A percentile compares a stretch with the other conserved stretches of the same genome.
phyloP scores from a whole-genome alignment of 495 filamentous ascomycete genomes.

The Oidiodendron maius region DNA sequence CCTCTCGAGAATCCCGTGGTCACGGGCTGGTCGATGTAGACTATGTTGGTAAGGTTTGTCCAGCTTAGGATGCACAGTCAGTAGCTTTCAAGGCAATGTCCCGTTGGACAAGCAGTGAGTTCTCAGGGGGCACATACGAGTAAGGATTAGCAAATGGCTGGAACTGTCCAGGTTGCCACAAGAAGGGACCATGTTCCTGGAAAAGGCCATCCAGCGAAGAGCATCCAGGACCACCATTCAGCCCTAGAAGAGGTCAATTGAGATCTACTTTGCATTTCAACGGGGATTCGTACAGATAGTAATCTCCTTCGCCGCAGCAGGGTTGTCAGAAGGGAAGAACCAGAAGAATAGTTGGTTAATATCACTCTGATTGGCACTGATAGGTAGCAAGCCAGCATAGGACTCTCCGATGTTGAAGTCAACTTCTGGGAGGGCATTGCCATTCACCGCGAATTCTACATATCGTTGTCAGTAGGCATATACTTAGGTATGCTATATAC shows the following conservation, averaged over 20 bases:
- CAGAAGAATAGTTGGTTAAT: slow-evolving; percentile 63
- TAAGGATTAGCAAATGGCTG: slow-evolving; percentile 59
- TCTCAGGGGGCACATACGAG: not conserved
- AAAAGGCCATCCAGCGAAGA: slow-evolving; percentile 62
- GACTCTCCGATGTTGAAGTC: slow-evolving; percentile 71
- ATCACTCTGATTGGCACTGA: slow-evolving; percentile 36
- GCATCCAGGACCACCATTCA: slow-evolving; percentile 58
- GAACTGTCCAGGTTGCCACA: slow-evolving; percentile 65
- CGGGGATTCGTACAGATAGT: slow-evolving; percentile 33
- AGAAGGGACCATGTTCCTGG: slow-evolving; percentile 65
- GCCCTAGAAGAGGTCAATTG: not conserved
- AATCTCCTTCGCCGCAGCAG: slow-evolving; percentile 54
- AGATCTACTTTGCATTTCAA: slow-evolving; percentile 19
- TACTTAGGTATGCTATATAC: too few relatives aligned
- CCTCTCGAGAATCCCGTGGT: slow-evolving; percentile 71
- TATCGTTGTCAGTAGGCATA: not conserved
- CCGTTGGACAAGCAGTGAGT: slow-evolving; percentile 17
- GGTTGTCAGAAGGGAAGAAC: slow-evolving; percentile 64
- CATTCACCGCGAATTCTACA: slow-evolving; percentile 62
- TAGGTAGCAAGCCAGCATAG: slow-evolving; percentile 68
- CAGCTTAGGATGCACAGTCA: slow-evolving; percentile 27
- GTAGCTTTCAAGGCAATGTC: not conserved
- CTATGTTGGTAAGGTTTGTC: slow-evolving; percentile 70
- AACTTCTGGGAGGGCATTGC: slow-evolving; percentile 61
- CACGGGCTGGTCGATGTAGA: slow-evolving; percentile 73